A percentile compares a stretch with the other conserved stretches of the same genome.
These are phyloP conservation scores for Colletotrichum sp. DNA, from an alignment of 2,329 filamentous ascomycete genomes.

Conservation along the genomic window DNA sequence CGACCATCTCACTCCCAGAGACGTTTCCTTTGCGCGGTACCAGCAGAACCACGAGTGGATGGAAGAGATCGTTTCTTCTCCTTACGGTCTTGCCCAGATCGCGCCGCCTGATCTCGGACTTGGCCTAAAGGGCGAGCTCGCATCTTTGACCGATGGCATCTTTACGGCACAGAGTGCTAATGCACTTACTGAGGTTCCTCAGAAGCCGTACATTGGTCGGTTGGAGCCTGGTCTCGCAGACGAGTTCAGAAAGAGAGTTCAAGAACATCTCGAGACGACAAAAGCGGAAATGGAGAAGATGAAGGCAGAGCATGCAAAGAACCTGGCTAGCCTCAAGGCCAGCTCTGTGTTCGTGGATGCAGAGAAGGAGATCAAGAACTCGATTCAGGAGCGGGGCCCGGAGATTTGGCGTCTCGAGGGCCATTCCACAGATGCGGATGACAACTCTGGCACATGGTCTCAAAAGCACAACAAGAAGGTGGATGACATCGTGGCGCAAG, in stretches of 20 bases:
- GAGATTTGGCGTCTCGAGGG: slow-evolving; percentile 72
- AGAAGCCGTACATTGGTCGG: slow-evolving; percentile 68
- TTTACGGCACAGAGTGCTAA: slow-evolving; percentile 72
- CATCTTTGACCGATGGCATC: slow-evolving; percentile 82
- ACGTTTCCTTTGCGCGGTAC: slow-evolving; percentile 87
- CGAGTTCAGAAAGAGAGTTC: slow-evolving; percentile 81
- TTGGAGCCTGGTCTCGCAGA: slow-evolving; percentile 79
- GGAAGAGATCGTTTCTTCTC: slow-evolving; percentile 94
- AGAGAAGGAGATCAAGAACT: slow-evolving; percentile 76
- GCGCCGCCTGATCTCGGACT: slow-evolving; percentile 86
- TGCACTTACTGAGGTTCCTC: slow-evolving; percentile 47
- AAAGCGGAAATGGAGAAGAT: slow-evolving; percentile 85
- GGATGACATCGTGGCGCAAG: slow-evolving; percentile 75
- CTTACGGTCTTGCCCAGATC: slow-evolving; percentile 85
- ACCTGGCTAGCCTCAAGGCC: slow-evolving; percentile 76
- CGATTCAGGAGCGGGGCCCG: slow-evolving; percentile 63
- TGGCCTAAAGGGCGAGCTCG: slow-evolving; percentile 83
- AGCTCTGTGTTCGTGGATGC: slow-evolving; percentile 74
- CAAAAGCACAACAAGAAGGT: slow-evolving; percentile 59
- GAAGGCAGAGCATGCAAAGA: slow-evolving; percentile 78
- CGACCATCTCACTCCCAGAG: slow-evolving; percentile 86
- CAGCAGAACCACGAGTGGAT: slow-evolving; percentile 98
- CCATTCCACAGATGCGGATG: slow-evolving; percentile 49
- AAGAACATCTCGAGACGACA: slow-evolving; percentile 73
- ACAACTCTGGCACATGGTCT: slow-evolving; percentile 36